These are phyloP conservation scores for Nemania sp. DNA, from an alignment of 2,329 filamentous ascomycete species.

Conservation along the genomic window DNA sequence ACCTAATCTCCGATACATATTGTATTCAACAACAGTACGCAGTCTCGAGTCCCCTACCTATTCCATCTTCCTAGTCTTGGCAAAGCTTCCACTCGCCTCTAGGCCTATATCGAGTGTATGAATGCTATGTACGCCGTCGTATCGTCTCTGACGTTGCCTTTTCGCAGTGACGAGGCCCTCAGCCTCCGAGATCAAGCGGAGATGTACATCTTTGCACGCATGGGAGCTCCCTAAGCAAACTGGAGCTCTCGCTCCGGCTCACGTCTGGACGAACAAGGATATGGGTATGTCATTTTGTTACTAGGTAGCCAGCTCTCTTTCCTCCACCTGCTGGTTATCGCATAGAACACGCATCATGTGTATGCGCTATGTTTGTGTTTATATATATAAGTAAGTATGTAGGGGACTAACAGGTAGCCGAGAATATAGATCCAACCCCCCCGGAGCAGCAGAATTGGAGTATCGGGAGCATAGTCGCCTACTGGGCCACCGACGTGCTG, in stretches of 20 bases:
- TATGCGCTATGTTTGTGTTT: too few relatives aligned
- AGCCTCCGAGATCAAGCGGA: constrained; percentile 50
- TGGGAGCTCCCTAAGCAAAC: constrained; percentile 63
- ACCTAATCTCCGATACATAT: neutral
- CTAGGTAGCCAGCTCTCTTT: constrained; percentile 34
- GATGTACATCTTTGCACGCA: constrained; percentile 56
- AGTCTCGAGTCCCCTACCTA: neutral
- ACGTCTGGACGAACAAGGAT: constrained; percentile 57
- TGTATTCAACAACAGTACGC: constrained; percentile 29
- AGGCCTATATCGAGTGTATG: neutral
- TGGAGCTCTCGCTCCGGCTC: constrained; percentile 58
- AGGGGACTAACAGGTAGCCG: constrained; percentile 38
- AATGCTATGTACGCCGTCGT: neutral
- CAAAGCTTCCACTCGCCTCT: neutral
- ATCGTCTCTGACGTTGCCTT: constrained; percentile 1
- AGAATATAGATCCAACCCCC: constrained; percentile 52
- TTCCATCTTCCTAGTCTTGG: neutral
- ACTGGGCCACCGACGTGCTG: constrained; percentile 55
- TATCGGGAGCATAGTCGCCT: constrained; percentile 52
- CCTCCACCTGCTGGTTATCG: too few relatives aligned
- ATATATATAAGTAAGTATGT: neutral
- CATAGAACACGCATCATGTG: too few relatives aligned
- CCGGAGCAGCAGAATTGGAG: constrained; percentile 54
- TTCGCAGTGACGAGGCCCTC: constrained; percentile 43
- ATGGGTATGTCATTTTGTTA: too few relatives aligned